Evolutionary conservation across 1,284 basidiomycete genomes (phyloP).

Genomic region (Sphagnurus paluster): DNA sequence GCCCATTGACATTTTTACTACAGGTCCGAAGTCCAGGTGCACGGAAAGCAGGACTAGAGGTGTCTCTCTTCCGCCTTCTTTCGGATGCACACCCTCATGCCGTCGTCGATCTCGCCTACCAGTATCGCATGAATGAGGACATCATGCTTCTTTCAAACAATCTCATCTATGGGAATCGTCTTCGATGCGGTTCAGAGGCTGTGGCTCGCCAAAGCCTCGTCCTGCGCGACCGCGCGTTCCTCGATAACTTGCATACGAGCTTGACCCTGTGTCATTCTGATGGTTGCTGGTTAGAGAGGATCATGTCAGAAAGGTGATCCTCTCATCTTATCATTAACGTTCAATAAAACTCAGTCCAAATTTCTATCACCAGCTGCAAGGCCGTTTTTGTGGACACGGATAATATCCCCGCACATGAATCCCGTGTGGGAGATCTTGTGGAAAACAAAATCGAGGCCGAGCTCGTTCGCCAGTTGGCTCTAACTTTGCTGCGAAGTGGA

Average conservation of each 20-base stretch:
- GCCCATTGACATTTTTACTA: neutral
- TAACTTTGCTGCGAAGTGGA: conserved; percentile 67
- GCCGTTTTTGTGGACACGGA: conserved; percentile 96
- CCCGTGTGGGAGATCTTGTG: conserved; percentile 82
- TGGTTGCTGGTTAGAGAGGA: conserved; percentile 70
- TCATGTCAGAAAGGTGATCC: conserved; percentile 66
- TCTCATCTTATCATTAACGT: neutral
- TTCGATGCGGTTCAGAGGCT: conserved; percentile 76
- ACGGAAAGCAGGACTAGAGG: conserved; percentile 82
- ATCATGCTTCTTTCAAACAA: conserved; percentile 95
- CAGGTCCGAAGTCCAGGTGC: conserved; percentile 84
- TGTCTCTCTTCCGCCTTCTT: conserved; percentile 87
- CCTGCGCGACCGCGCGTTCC: conserved; percentile 48
- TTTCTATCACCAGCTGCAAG: conserved; percentile 55
- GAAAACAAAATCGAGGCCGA: conserved; percentile 85
- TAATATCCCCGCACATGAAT: conserved; percentile 71
- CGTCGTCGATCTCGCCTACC: conserved; percentile 80
- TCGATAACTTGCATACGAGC: conserved; percentile 39
- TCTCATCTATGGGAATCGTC: conserved; percentile 81
- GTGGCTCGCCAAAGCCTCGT: conserved; percentile 65
- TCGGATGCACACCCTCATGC: conserved; percentile 84
- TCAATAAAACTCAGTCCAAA: neutral
- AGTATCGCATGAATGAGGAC: conserved; percentile 97
- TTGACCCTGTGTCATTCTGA: conserved; percentile 32
- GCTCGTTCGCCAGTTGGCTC: conserved; percentile 62